Evolutionary conservation across 2,329 filamentous ascomycete genomes (phyloP).

Genomic region (Colletotrichum sp.): DNA sequence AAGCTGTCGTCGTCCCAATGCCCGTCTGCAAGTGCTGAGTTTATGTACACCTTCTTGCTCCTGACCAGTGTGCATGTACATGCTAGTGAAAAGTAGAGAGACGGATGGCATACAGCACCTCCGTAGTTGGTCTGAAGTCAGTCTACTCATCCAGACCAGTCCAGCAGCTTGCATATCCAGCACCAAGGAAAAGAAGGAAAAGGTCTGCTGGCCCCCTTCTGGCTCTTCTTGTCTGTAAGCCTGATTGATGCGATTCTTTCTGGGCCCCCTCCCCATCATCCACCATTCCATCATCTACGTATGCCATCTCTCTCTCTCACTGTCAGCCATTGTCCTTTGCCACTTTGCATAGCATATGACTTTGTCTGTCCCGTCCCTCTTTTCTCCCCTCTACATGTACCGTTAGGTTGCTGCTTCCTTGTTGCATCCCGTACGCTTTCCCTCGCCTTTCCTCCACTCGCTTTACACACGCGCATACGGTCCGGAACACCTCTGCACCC

Average conservation of each 20-base stretch:
- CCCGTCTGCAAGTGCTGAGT: background rate
- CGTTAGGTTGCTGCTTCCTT: background rate
- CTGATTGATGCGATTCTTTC: slow-evolving; percentile 1
- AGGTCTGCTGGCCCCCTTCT: background rate
- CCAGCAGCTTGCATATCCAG: background rate
- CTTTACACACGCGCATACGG: background rate
- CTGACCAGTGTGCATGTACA: background rate
- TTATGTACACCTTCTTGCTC: background rate
- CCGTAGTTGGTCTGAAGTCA: background rate
- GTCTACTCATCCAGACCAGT: background rate
- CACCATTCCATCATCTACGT: slow-evolving; percentile 9
- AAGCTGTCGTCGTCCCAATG: background rate
- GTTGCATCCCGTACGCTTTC: background rate
- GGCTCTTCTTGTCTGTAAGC: background rate
- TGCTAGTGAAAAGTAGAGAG: background rate
- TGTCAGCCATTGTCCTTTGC: background rate
- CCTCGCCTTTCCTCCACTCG: background rate
- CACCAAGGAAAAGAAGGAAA: slow-evolving; percentile 1
- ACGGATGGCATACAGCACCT: background rate
- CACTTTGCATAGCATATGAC: slow-evolving; percentile 15
- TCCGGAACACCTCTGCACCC: background rate
- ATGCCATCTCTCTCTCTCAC: background rate
- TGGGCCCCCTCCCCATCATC: background rate
- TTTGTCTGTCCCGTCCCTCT: slow-evolving; percentile 10
- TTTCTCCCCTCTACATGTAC: background rate